Conservation (phyloP, 805 yeast species). For the Candida koratica region DNA sequence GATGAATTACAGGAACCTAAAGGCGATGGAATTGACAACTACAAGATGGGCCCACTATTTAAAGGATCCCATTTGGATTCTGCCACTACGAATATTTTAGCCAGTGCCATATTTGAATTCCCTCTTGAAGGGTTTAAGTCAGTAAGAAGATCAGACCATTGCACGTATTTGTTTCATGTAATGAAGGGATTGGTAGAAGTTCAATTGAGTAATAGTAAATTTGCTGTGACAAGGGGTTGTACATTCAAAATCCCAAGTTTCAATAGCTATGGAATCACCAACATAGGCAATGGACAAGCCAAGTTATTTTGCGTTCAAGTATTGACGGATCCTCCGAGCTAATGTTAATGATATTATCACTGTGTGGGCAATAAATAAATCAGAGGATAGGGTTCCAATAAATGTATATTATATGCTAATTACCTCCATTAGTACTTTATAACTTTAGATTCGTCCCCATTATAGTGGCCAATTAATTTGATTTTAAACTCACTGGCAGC, state of each 20-base stretch:
- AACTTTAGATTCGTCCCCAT: slow-evolving; percentile 44
- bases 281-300: slow-evolving; percentile 55
- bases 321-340: slow-evolving; percentile 8
- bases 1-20: slow-evolving; percentile 38
- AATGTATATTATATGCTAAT: slow-evolving; percentile 9
- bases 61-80: slow-evolving; percentile 39
- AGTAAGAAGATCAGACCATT: slow-evolving; percentile 56
- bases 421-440: slow-evolving; percentile 8
- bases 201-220: slow-evolving; percentile 52
- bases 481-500: slow-evolving; percentile 92
- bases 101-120: slow-evolving; percentile 68
- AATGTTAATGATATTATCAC: no score
- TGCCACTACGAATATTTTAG: slow-evolving; percentile 44
- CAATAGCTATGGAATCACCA: slow-evolving; percentile 65
- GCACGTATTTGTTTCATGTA: slow-evolving; percentile 72
- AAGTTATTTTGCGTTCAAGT: slow-evolving; percentile 71
- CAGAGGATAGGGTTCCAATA: no score
- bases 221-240: slow-evolving; percentile 67
- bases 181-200: slow-evolving; percentile 69
- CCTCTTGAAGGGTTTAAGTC: slow-evolving; percentile 62
- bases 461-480: slow-evolving; percentile 70
- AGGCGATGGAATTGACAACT: slow-evolving; percentile 36
- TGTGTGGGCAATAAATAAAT: no score
- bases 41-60: slow-evolving; percentile 60
- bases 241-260: slow-evolving; percentile 79